Base-by-base conservation (phyloP, 176 grass and related monocot species). In the Aechmea fasciata region DNA sequence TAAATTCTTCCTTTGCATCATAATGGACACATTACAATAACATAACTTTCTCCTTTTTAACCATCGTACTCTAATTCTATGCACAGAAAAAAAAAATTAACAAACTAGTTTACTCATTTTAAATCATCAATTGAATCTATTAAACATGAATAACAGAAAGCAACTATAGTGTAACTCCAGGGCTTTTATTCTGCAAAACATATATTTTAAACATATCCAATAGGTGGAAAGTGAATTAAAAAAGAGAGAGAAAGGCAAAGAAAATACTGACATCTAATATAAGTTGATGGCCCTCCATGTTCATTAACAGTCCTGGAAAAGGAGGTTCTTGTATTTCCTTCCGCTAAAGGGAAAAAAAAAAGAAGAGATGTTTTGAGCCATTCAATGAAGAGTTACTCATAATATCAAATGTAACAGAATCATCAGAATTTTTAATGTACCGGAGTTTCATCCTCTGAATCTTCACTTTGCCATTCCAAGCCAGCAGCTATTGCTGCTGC, bases 251-350 rank as follows among this genome's bases (percentile, higher is more conserved):
- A 66, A 26, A 70, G 54, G 63, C 24, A 66, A 11, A 8, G 10
- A 33, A 81, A 54, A 47, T 81, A 88, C 89, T 18, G 53, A 93
- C 90, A 81, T 96, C 73, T 65, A 92, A 72, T 73, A 92, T 65
- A 67, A 96, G 81, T 49, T 85, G 78, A 79, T 87, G 79, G 63
- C 92, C 81, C 49, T 96, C 86, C 47, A 63, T 24, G 76, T 90
- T 64, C 47, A 80, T 69, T 33, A 96, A 75, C 19, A 96, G 83
- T 76, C 72, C 86, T 64, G 81, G 74, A 52, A 96, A 13, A 50
- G 93, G 89, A 83, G 93, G 93, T 82, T 79, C 75, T 81, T 79
- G 85, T 81, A 84, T 92, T 82, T 74, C 74, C 62, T 79, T 85
- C 57, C 47, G 84, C 82, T 93, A 70, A 51, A 83, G 78, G 57